These are phyloP conservation scores for Helianthus annuus DNA, from an alignment of 129 eudicot genomes.

Conservation along the genomic window DNA sequence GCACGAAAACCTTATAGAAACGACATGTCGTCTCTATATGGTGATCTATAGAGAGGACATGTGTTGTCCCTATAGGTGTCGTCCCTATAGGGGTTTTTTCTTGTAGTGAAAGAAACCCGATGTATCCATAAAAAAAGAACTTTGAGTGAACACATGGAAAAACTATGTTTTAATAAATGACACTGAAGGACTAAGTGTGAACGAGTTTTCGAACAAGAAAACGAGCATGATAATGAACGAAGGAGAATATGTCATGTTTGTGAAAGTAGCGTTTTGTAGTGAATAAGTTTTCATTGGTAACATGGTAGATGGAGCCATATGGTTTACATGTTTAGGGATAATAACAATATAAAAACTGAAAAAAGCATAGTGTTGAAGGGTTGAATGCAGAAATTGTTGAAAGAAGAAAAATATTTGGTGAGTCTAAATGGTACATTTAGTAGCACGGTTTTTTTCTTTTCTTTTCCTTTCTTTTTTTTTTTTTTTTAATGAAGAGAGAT, in stretches of 20 bases:
- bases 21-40: no score
- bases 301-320: constrained; percentile 25
- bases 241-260: constrained; percentile 16
- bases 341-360: constrained; percentile 19
- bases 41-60: no score
- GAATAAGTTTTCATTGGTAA: constrained; percentile 42
- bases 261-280: constrained; percentile 32
- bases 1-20: no score
- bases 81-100: no score
- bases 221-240: constrained; percentile 11
- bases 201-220: constrained; percentile 38
- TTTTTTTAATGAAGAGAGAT: constrained; percentile 22
- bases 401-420: constrained; percentile 64
- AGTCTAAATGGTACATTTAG: constrained; percentile 45
- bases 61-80: no score
- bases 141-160: constrained; percentile 43
- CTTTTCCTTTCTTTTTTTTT: no score
- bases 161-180: constrained; percentile 57
- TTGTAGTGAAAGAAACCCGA: no score
- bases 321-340: constrained; percentile 31
- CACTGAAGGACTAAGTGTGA: constrained; percentile 56
- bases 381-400: constrained; percentile 43
- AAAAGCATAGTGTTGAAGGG: constrained; percentile 52
- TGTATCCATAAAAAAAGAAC: no score
- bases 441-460: no score